phyloP scores from a whole-genome alignment of 1,139 yeast species.

The Casaregolazyma lundiana region DNA sequence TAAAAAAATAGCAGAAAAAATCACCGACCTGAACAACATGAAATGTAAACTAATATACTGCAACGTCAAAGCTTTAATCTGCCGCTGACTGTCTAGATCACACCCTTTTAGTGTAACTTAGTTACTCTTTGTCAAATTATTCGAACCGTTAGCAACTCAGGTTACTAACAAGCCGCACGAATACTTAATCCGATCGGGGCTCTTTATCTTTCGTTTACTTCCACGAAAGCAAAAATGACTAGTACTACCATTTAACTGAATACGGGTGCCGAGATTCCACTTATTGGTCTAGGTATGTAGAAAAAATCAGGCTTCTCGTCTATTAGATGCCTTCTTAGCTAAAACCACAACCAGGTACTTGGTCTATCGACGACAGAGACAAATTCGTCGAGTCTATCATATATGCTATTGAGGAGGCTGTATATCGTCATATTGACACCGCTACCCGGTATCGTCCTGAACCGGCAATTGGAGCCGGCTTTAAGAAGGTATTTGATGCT shows the following conservation, averaged over 20 bases:
- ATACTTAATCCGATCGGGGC: too few relatives aligned
- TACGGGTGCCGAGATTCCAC: constrained; percentile 41
- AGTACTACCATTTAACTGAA: constrained; percentile 24
- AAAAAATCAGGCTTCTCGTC: background rate
- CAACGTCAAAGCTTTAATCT: too few relatives aligned
- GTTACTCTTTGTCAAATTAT: too few relatives aligned
- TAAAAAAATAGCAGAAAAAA: too few relatives aligned
- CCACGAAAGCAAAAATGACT: background rate
- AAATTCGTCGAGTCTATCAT: constrained; percentile 9
- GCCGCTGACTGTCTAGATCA: too few relatives aligned
- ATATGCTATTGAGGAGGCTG: constrained; percentile 27
- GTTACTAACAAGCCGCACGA: too few relatives aligned
- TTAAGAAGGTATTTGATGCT: constrained; percentile 15
- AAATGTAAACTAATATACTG: too few relatives aligned
- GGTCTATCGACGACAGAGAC: constrained; percentile 7
- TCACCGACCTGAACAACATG: too few relatives aligned
- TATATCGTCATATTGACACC: constrained; percentile 57
- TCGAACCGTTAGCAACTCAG: too few relatives aligned
- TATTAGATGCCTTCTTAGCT: background rate
- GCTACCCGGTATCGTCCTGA: constrained; percentile 55
- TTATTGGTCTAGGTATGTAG: constrained; percentile 55
- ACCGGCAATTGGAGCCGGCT: constrained; percentile 46
- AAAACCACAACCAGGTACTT: constrained; percentile 11
- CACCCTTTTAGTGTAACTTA: too few relatives aligned
- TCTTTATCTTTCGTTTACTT: too few relatives aligned